phyloP scores from a whole-genome alignment of 768 basidiomycete genomes.

The Dendrothele bispora region DNA sequence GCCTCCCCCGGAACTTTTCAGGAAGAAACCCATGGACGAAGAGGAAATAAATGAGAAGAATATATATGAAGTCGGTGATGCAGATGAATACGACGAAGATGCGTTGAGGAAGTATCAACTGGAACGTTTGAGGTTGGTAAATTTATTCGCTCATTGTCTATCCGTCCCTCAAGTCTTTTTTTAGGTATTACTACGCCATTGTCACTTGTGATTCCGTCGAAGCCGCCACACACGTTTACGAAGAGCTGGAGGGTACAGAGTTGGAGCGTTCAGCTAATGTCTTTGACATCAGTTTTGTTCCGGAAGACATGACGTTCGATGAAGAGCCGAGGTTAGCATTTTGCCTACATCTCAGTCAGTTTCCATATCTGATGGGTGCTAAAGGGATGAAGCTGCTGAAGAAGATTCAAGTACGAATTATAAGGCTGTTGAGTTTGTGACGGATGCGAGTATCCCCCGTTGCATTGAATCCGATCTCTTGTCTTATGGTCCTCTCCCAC shows the following conservation, averaged over 20 bases:
- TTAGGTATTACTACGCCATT: slow-evolving; percentile 93
- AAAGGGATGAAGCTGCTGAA: slow-evolving; percentile 82
- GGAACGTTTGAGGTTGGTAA: slow-evolving; percentile 79
- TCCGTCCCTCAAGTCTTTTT: slow-evolving; percentile 8
- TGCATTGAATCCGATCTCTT: background rate
- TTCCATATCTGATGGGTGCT: background rate
- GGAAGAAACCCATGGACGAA: slow-evolving; percentile 39
- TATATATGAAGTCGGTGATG: slow-evolving; percentile 65
- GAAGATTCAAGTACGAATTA: slow-evolving; percentile 53
- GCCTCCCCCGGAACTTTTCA: slow-evolving; percentile 84
- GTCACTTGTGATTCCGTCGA: slow-evolving; percentile 81
- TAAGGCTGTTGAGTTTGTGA: slow-evolving; percentile 85
- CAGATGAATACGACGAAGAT: slow-evolving; percentile 84
- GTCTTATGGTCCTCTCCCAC: background rate
- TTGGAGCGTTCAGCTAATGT: slow-evolving; percentile 96
- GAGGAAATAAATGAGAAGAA: slow-evolving; percentile 66
- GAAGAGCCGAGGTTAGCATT: slow-evolving; percentile 63
- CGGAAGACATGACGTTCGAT: slow-evolving; percentile 85
- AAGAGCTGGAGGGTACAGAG: slow-evolving; percentile 92
- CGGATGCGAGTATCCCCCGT: slow-evolving; percentile 63
- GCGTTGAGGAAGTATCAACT: slow-evolving; percentile 90
- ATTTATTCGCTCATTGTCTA: slow-evolving; percentile 2
- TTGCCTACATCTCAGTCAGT: background rate
- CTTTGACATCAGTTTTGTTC: slow-evolving; percentile 92
- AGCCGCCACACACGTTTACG: slow-evolving; percentile 76